phyloP scores from a whole-genome alignment of 1,284 basidiomycete genomes.

The Austroboletus niveus region DNA sequence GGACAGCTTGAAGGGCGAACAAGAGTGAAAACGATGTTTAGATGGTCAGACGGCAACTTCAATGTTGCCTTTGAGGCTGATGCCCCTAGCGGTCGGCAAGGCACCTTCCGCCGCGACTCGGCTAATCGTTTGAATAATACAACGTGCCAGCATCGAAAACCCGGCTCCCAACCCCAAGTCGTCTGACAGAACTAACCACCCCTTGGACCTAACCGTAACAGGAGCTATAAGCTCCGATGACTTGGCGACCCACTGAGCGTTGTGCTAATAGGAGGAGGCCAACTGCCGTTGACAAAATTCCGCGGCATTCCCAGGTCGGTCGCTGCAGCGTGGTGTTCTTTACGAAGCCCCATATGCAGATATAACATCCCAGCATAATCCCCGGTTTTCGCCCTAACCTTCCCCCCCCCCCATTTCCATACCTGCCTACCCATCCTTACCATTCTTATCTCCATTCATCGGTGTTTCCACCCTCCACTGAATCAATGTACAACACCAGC shows the following conservation, averaged over 20 bases:
- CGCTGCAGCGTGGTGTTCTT: constrained; percentile 6
- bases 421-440: not conserved
- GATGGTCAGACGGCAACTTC: not conserved
- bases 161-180: too few species aligned
- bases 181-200: not conserved
- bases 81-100: not conserved
- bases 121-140: not conserved
- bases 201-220: not conserved
- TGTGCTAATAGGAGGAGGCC: constrained; percentile 1
- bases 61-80: too few species aligned
- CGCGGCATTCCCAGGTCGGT: constrained; percentile 22
- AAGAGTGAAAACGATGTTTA: too few species aligned
- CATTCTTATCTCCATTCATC: constrained; percentile 13
- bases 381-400: not conserved
- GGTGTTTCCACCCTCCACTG: not conserved
- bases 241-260: constrained; percentile 6
- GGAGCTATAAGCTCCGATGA: not conserved
- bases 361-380: constrained; percentile 13
- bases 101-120: not conserved
- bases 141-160: not conserved
- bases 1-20: too few species aligned
- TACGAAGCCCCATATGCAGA: constrained; percentile 18
- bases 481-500: constrained; percentile 22
- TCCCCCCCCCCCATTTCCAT: constrained; percentile 7
- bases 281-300: constrained; percentile 11